phyloP scores from a whole-genome alignment of 306 rosid genomes.

The Sesbania bispinosa region DNA sequence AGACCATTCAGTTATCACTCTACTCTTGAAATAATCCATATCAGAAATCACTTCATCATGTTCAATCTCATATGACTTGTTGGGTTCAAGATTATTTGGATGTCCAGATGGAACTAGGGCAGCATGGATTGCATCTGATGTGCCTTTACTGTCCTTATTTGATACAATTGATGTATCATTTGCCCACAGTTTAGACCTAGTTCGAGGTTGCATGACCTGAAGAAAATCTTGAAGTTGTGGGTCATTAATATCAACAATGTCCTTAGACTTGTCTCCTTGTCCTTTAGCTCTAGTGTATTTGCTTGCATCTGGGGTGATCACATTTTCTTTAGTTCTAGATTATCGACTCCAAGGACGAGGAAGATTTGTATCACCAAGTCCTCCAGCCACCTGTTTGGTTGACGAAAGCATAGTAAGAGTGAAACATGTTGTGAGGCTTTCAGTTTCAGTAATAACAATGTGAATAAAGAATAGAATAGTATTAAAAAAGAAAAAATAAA shows the following conservation, averaged over 20 bases:
- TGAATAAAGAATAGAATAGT: neutral
- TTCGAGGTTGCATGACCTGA: constrained; percentile 74
- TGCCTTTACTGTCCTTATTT: constrained; percentile 23
- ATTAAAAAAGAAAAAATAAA: neutral
- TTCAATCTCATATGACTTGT: constrained; percentile 32
- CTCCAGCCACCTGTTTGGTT: constrained; percentile 46
- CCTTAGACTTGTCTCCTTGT: constrained; percentile 27
- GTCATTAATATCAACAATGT: constrained; percentile 33
- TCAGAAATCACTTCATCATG: constrained; percentile 52
- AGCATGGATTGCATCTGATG: constrained; percentile 5
- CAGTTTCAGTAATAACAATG: neutral
- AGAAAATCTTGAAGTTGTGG: constrained; percentile 65
- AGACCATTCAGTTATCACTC: constrained; percentile 72
- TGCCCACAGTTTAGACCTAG: constrained; percentile 72
- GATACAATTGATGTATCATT: constrained; percentile 45
- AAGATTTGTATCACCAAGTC: constrained; percentile 60
- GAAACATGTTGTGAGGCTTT: neutral
- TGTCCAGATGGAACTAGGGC: constrained; percentile 18
- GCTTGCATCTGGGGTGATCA: constrained; percentile 18
- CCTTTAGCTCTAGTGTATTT: constrained; percentile 26
- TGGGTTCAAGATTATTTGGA: constrained; percentile 19
- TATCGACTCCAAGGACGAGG: constrained; percentile 76
- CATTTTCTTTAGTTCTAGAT: constrained; percentile 38
- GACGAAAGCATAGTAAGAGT: neutral
- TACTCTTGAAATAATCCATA: constrained; percentile 85